phyloP scores from a whole-genome alignment of 1,284 basidiomycete genomes.

The Tilletiopsis washingtonensis region DNA sequence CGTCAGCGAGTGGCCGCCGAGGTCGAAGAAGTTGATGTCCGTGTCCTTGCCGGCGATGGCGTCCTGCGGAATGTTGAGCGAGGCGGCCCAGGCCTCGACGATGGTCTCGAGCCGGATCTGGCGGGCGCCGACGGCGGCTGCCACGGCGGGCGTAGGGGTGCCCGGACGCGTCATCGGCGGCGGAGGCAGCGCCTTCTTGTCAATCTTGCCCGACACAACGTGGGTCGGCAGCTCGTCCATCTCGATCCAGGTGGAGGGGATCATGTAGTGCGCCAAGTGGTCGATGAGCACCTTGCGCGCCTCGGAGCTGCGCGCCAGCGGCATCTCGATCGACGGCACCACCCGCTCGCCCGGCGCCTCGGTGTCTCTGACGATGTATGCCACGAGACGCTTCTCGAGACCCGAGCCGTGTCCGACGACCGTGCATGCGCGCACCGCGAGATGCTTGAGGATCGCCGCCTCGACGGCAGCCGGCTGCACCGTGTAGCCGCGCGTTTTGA shows the following conservation, averaged over 20 bases:
- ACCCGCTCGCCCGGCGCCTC: conserved; percentile 1
- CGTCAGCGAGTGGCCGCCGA: conserved; percentile 44
- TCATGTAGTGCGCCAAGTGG: conserved; percentile 44
- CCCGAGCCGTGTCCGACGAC: conserved; percentile 42
- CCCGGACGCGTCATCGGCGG: conserved; percentile 14
- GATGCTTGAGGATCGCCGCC: conserved; percentile 38
- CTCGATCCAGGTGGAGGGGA: conserved; percentile 42
- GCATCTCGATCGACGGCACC: background rate
- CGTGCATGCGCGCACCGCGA: conserved; percentile 38
- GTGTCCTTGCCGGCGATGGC: conserved; percentile 22
- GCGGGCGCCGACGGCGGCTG: conserved; percentile 22
- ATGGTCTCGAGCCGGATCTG: conserved; percentile 33
- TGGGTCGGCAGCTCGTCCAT: conserved; percentile 40
- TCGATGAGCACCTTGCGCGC: conserved; percentile 27
- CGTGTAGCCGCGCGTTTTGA: conserved; percentile 45
- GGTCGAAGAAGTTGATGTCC: conserved; percentile 40
- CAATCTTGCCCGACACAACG: conserved; percentile 44
- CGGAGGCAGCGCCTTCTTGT: conserved; percentile 37
- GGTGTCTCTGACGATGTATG: conserved; percentile 39
- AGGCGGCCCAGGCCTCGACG: conserved; percentile 37
- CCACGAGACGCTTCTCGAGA: conserved; percentile 41
- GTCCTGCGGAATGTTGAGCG: conserved; percentile 33
- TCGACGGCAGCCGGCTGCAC: conserved; percentile 40
- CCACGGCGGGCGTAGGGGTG: conserved; percentile 10
- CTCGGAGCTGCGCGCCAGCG: conserved; percentile 29